Conservation (phyloP, 176 grass and related monocot genomes). For the Coix lacrymajobi region DNA sequence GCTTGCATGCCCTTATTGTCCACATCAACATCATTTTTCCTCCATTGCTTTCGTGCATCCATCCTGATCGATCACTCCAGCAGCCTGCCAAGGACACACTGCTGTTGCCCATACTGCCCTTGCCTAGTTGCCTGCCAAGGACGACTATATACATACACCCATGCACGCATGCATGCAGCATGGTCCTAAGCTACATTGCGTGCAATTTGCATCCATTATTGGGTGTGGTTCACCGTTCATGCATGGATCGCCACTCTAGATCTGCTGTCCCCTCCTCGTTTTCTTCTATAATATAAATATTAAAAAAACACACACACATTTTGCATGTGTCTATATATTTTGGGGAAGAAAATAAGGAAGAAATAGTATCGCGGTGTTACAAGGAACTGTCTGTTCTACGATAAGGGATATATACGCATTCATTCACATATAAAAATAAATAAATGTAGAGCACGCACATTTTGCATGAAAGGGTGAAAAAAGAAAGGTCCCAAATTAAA, state of each 20-base stretch:
- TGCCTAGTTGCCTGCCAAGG: neutral
- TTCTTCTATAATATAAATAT: no score
- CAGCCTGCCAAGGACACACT: no score
- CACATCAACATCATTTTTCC: conserved; percentile 40
- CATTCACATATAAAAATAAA: no score
- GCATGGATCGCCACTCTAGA: conserved; percentile 5
- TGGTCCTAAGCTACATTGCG: conserved; percentile 16
- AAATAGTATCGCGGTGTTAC: no score
- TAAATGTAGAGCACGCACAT: no score
- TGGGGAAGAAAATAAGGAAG: neutral
- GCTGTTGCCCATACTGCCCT: neutral
- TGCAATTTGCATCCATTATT: no score
- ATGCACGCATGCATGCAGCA: neutral
- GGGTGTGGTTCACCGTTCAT: neutral
- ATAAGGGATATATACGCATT: no score
- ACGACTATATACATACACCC: neutral
- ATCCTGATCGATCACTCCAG: no score
- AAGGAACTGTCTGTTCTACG: no score
- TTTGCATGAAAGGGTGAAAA: no score
- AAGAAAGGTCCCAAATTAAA: no score
- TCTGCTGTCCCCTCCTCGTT: neutral
- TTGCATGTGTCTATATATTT: neutral
- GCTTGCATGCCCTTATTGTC: conserved; percentile 23
- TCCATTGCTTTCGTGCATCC: no score
- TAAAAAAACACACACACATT: neutral